Evolutionary conservation across 1,284 basidiomycete species (phyloP).

Genomic region (Cryptococcus sp.): DNA sequence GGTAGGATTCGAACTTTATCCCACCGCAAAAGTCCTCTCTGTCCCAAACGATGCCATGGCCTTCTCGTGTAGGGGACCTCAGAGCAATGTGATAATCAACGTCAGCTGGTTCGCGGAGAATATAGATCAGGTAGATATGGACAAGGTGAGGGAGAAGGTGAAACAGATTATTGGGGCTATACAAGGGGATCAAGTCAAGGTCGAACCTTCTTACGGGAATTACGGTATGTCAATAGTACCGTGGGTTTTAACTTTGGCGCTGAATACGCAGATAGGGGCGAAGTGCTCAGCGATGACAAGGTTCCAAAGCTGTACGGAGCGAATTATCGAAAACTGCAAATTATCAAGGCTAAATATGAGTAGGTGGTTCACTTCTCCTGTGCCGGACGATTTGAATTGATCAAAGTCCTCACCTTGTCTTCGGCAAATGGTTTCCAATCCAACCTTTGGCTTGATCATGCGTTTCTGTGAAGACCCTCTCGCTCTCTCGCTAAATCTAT

Average conservation of each 20-base stretch:
- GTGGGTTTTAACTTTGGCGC: no score
- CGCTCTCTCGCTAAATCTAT: no score
- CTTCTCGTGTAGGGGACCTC: not conserved
- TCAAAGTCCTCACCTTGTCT: not conserved
- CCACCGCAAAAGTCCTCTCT: not conserved
- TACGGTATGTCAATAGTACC: slow-evolving; percentile 21
- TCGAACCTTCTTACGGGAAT: slow-evolving; percentile 28
- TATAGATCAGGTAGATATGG: not conserved
- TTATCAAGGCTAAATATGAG: not conserved
- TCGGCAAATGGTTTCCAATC: not conserved
- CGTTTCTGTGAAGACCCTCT: no score
- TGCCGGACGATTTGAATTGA: no score
- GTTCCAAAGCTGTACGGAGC: not conserved
- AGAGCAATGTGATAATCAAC: not conserved
- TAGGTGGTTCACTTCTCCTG: not conserved
- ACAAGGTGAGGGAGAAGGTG: slow-evolving; percentile 21
- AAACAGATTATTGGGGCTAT: slow-evolving; percentile 24
- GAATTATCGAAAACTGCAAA: not conserved
- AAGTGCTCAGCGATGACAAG: not conserved
- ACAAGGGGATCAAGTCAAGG: slow-evolving; percentile 13
- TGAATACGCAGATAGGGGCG: not conserved
- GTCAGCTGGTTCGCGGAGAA: not conserved
- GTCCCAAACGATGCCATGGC: not conserved
- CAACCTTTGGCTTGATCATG: not conserved
- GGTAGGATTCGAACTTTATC: not conserved